Conservation (phyloP, 306 rosid genomes). For the Rosa persica region DNA sequence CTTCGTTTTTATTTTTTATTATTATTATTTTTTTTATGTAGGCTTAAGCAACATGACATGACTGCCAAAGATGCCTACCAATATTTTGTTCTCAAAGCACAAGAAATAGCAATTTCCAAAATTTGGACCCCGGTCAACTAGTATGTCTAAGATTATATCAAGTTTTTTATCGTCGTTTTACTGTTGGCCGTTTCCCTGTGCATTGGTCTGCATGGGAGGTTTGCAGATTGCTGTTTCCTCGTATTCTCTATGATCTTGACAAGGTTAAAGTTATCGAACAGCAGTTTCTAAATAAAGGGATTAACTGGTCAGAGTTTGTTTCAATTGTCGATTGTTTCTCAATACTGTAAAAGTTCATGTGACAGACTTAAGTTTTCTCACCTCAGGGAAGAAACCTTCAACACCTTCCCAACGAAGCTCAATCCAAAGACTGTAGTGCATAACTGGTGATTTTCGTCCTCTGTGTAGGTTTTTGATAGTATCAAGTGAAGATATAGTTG, state of each 20-base stretch:
- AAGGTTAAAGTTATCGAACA: background rate
- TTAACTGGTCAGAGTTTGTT: background rate
- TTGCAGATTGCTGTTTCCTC: background rate
- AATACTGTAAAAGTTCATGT: slow-evolving; percentile 7
- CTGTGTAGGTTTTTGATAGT: slow-evolving; percentile 15
- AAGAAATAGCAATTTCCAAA: slow-evolving; percentile 74
- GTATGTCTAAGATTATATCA: slow-evolving; percentile 41
- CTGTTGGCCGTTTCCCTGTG: slow-evolving; percentile 14
- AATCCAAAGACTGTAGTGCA: slow-evolving; percentile 84
- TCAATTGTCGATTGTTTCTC: slow-evolving; percentile 7
- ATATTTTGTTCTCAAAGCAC: slow-evolving; percentile 88
- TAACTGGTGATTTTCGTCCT: slow-evolving; percentile 68
- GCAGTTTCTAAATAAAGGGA: background rate
- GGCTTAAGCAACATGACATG: slow-evolving; percentile 74
- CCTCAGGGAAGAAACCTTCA: slow-evolving; percentile 96
- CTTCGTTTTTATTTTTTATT: too few relatives aligned
- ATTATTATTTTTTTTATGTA: slow-evolving; percentile 37
- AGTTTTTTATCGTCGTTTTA: slow-evolving; percentile 10
- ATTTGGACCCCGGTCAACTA: slow-evolving; percentile 94
- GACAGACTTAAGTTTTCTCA: slow-evolving; percentile 26
- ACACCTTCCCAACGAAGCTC: slow-evolving; percentile 67
- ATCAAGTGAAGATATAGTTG: slow-evolving; percentile 18
- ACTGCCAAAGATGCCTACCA: slow-evolving; percentile 78
- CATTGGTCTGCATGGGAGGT: background rate
- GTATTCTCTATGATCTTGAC: background rate